Evolutionary conservation across 179 eudicot species (phyloP), one percentile per base, ranked within the genome.

Genomic region (Camellia oleifera): DNA sequence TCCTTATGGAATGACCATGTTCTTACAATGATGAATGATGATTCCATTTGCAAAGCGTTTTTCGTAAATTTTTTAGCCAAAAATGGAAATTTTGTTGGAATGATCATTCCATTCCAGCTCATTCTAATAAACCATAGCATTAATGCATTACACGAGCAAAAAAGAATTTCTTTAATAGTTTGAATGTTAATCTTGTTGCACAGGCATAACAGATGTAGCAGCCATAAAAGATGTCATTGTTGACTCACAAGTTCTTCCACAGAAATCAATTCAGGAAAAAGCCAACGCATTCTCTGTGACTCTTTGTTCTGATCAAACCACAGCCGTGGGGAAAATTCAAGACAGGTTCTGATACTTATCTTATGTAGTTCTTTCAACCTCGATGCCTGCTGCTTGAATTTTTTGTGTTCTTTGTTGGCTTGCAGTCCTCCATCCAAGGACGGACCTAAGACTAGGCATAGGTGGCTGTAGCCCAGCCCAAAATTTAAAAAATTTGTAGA

Each of bases 141-240:
- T 26, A 26, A 26, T 26, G 26, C 26, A 26, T 26, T 26, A 26
- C 26, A 26, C 26, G 26, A 26, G 26, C 26, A 26, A 26, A 26
- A 26, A 26, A 26, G 26, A 26, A 26, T 26, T 26, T 26, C 26
- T 26, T 26, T 26, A 26, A 26, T 26, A 26, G 26, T 26, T 26
- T 26, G 26, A 26, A 26, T 26, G 26, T 26, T 26, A 26, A 26
- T 1, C 26, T 23, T 69, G 58, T 52, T 74, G 52, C 52, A 63
- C 91, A 95, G 95, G 97, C 82, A 91, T 91, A 88, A 85, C 92
- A 5, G 97, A 95, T 53, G 95, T 95, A 68, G 90, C 90, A 67
- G 97, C 93, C 81, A 86, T 91, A 7, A 91, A 89, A 88, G 85
- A 72, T 74, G 85, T 83, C 46, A 40, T 86, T 64, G 81, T 84